A percentile compares a stretch with the other conserved stretches of the same genome.
Evolutionary conservation across 2,329 filamentous ascomycete genomes (phyloP).

Genomic region (Daldinia sp.): DNA sequence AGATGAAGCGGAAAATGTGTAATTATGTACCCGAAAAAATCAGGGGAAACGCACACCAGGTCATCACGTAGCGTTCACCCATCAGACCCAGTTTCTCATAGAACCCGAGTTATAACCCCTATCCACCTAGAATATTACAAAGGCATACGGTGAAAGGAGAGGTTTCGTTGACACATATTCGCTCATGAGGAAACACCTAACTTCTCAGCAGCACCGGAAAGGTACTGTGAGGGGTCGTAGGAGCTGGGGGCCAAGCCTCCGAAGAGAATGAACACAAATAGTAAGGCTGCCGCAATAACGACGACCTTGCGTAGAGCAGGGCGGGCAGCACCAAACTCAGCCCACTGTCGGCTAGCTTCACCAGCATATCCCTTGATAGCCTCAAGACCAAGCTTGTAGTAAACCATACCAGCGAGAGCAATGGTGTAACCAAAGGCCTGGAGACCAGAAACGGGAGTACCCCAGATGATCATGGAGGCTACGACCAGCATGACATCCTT

Average conservation of each 20-base stretch:
- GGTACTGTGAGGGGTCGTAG: constrained; percentile 64
- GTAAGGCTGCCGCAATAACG: constrained; percentile 72
- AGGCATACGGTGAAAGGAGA: constrained; percentile 41
- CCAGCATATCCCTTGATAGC: constrained; percentile 83
- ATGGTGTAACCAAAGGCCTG: constrained; percentile 89
- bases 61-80: constrained; percentile 39
- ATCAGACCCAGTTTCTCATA: constrained; percentile 22
- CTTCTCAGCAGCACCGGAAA: constrained; percentile 63
- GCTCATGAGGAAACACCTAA: constrained; percentile 55
- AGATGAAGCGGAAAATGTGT: constrained; percentile 40
- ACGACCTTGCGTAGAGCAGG: constrained; percentile 83
- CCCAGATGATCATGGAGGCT: constrained; percentile 85
- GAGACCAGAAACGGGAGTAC: constrained; percentile 77
- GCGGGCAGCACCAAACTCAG: constrained; percentile 82
- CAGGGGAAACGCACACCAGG: constrained; percentile 37
- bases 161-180: constrained; percentile 28
- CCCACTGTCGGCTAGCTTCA: constrained; percentile 82
- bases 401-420: constrained; percentile 81
- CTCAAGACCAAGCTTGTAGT: constrained; percentile 88
- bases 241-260: constrained; percentile 73
- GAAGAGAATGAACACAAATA: constrained; percentile 77
- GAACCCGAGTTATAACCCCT: constrained; percentile 27
- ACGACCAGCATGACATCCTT: constrained; percentile 88
- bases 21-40: constrained; percentile 48
- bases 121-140: constrained; percentile 44